A percentile compares a stretch with the other conserved stretches of the same genome.
These are phyloP conservation scores for Aureobasidium melanogenum DNA, from an alignment of 2,329 filamentous ascomycete species.

Conservation along the genomic window DNA sequence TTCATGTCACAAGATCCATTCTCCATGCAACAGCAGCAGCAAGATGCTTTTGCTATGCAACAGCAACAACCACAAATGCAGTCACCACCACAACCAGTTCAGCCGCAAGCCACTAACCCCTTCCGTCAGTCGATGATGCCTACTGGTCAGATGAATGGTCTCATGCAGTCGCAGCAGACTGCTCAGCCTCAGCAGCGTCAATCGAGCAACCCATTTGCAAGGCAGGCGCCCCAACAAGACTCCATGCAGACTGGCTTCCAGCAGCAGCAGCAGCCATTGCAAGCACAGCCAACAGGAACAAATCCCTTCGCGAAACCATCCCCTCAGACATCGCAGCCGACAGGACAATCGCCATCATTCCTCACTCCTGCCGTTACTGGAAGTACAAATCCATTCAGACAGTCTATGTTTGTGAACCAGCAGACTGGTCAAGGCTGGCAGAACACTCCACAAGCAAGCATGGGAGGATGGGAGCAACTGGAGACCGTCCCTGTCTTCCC, in stretches of 20 bases:
- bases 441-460: constrained; percentile 61
- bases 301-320: constrained; percentile 58
- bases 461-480: constrained; percentile 69
- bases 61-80: constrained; percentile 42
- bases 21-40: constrained; percentile 26
- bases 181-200: constrained; percentile 22
- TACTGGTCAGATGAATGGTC: constrained; percentile 17
- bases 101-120: constrained; percentile 70
- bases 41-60: constrained; percentile 14
- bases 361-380: constrained; percentile 64
- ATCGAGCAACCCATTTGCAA: constrained; percentile 52
- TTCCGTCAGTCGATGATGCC: constrained; percentile 85
- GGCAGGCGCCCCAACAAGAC: constrained; percentile 36
- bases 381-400: constrained; percentile 89
- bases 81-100: constrained; percentile 28
- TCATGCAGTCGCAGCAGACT: constrained; percentile 14
- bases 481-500: constrained; percentile 81
- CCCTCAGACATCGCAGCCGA: constrained; percentile 32
- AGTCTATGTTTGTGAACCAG: constrained; percentile 84
- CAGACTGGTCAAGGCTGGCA: constrained; percentile 86
- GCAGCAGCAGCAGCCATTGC: constrained; percentile 30
- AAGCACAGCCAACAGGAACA: constrained; percentile 56
- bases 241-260: constrained; percentile 15
- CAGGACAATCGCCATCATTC: constrained; percentile 30
- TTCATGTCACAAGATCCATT: neutral